Base-by-base conservation (phyloP, 139 green algal genomes). In the Auxenochlorella protothecoides region DNA sequence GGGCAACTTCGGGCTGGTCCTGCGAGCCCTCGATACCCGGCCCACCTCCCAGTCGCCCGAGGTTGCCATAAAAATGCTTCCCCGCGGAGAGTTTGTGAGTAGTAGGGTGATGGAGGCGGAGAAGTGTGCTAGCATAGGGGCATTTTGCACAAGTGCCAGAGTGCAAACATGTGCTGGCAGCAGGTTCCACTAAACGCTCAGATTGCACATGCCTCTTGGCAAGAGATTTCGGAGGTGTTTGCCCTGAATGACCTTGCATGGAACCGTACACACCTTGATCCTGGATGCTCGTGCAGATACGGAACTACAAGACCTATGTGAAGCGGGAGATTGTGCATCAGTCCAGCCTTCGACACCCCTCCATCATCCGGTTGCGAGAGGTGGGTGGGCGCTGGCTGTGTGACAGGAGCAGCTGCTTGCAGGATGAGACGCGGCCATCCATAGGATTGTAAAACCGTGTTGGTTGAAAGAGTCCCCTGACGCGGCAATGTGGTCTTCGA, bases 241-340 rank as follows among this genome's bases (percentile, higher is more conserved):
- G 1, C 27, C 27, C 1, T 44, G 27, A 44, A 44, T 44, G 27
- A 44, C 0, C 27, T 44, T 44, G 27, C 27, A 44, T 44, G 27
- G 27, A 44, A 44, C 0, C 27, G 27, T 44, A 44, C 27, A 44
- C 27, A 44, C 27, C 27, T 44, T 44, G 27, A 44, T 44, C 27
- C 27, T 44, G 27, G 27, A 44, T 44, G 27, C 27, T 44, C 27
- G 27, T 44, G 27, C 27, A 44, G 27, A 44, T 44, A 44, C 27
- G 27, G 27, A 44, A 44, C 27, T 75, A 83, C 62, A 73, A 65
- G 3, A 81, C 61, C 3, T 81, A 81, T n/a, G 75, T 89, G 8
- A 69, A 76, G 63, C 57, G 81, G 15, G 82, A 87, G 63, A 83
- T 89, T 12, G 6, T 86, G 68, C 78, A 85, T 65, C 84, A 89